Evolutionary conservation across 176 grass and related monocot genomes (phyloP).

Genomic region (Tillandsia leiboldiana): DNA sequence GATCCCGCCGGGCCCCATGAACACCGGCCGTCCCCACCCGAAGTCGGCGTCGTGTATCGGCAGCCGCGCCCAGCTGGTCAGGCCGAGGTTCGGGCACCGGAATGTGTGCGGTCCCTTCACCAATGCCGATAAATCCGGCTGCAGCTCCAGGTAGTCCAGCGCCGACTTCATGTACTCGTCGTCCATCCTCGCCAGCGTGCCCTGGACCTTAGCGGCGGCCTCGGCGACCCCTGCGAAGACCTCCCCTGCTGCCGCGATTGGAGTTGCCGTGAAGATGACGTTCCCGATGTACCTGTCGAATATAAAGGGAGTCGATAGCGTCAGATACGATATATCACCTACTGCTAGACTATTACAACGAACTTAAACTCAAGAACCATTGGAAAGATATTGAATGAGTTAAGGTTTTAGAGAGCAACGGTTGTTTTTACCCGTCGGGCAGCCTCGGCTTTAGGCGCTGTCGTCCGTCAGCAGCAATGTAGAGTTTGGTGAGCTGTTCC

Average conservation of each 20-base stretch:
- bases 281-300: constrained; percentile 56
- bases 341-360: too few relatives aligned
- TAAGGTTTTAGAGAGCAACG: too few relatives aligned
- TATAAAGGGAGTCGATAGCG: too few relatives aligned
- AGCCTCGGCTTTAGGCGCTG: constrained; percentile 55
- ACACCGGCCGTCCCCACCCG: constrained; percentile 71
- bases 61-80: constrained; percentile 85
- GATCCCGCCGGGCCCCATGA: constrained; percentile 84
- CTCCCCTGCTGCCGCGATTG: constrained; percentile 47
- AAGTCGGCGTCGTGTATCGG: constrained; percentile 78
- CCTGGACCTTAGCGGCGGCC: constrained; percentile 37
- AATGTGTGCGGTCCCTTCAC: constrained; percentile 76
- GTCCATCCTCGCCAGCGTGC: constrained; percentile 58
- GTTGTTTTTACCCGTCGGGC: constrained; percentile 26
- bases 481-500: constrained; percentile 73
- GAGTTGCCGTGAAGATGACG: constrained; percentile 82
- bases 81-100: constrained; percentile 64
- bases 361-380: too few relatives aligned
- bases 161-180: constrained; percentile 54
- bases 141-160: constrained; percentile 71
- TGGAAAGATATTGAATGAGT: too few relatives aligned
- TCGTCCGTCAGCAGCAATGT: constrained; percentile 58
- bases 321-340: too few relatives aligned
- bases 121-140: constrained; percentile 54
- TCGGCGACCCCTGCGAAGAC: constrained; percentile 13